Base-by-base conservation (phyloP, 1,139 yeast species). In the Lodderomyces theae region DNA sequence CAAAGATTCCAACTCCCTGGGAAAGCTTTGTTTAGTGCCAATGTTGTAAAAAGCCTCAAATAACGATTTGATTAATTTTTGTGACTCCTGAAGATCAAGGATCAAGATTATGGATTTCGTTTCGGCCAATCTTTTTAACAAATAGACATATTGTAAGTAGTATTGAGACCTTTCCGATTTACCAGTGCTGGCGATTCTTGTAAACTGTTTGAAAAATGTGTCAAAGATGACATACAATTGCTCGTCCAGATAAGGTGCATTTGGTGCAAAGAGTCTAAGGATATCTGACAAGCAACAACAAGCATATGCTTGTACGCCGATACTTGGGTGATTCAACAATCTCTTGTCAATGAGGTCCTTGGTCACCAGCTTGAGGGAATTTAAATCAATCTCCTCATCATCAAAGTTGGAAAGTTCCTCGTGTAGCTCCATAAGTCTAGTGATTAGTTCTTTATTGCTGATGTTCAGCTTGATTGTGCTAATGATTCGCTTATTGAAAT, bases 281-380 rank as follows among this genome's bases (percentile, higher is more conserved):
- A 90, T 68, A 57, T 89, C 96, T 3, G 90, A 74, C 9, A 89
- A 51, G 47, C 94, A 81, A 54, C 95, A 84, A 13, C 94, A 82
- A 2, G 77, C 75, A 45, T 72, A 79, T 0, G 90, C 81, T 50
- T 82, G 85, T 3, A 89, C 81, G 3, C 95, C 95, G 3, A 61
- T 50, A 53, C 87, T 88, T 40, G 78, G 66, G 53, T 84, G 84
- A 31, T 65, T 69, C 8, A 86, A 49, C 16, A 87, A 63, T 51
- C 82, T 84, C 44, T 73, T 73, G 50, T 77, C 77, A 5, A 76
- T 68, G 35, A 89, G 65, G 38, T 80, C 82, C 23, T 64, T 60
- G 42, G 78, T 75, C 15, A 82, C 62, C 5, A 51, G 46, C 26
- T 74, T 67, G 30, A 82, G 56, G 15, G 42, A 30, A 17, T 1